Percentiles rank a stretch among this genome's conserved stretches.
Conservation (phyloP, 306 rosid genomes). For the Prunus mongolica region DNA sequence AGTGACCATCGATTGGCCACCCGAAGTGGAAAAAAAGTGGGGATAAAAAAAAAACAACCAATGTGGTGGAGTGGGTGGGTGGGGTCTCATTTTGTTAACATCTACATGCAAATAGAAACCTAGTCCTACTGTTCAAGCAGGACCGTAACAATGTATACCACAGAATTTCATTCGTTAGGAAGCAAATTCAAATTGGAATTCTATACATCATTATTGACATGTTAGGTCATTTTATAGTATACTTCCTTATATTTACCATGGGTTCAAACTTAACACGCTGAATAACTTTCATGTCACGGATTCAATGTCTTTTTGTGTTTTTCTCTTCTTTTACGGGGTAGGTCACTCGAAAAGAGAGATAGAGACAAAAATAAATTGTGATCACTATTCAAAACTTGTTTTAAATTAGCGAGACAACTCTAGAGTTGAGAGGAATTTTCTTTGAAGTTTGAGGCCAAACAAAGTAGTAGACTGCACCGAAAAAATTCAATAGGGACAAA, state of each 20-base stretch:
- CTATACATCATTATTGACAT: not conserved
- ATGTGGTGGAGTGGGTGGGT: not conserved
- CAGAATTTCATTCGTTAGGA: not conserved
- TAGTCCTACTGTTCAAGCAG: not conserved
- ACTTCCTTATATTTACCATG: too few relatives aligned
- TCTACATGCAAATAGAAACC: not conserved
- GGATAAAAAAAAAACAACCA: not conserved
- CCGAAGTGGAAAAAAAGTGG: not conserved
- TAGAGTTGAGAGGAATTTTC: not conserved
- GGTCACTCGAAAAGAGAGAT: too few relatives aligned
- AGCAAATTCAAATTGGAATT: not conserved
- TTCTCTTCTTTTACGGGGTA: too few relatives aligned
- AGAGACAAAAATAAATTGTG: too few relatives aligned
- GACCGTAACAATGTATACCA: too few relatives aligned
- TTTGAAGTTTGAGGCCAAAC: not conserved
- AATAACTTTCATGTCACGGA: too few relatives aligned
- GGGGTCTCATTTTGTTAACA: not conserved
- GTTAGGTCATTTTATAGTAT: too few relatives aligned
- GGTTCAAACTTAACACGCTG: too few relatives aligned
- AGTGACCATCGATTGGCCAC: conserved; percentile 20
- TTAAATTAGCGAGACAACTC: not conserved
- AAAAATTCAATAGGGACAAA: not conserved
- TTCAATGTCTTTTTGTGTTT: too few relatives aligned
- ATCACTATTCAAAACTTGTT: not conserved
- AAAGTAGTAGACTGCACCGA: not conserved